Base-by-base conservation (phyloP, 2,329 filamentous ascomycete genomes). In the Colletotrichum noveboracense region DNA sequence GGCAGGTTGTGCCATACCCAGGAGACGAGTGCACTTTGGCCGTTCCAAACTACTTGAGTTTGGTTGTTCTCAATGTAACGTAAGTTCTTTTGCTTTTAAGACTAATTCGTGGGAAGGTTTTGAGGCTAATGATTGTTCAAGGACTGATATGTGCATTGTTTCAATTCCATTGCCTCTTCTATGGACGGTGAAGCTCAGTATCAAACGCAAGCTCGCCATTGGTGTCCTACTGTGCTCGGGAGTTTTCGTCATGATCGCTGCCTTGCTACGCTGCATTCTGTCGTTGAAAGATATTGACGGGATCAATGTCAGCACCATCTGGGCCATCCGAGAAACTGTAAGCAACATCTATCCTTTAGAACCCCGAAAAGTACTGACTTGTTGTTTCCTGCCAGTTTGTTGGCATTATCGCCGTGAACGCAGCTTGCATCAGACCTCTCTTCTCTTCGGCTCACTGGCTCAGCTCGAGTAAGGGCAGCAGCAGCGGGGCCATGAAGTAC, bases 301-400 rank as follows among this genome's bases (percentile, higher is more conserved):
- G 18, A 84, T 86, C 78, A 85, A 86, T 72, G 77, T 81, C 3
- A 83, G 82, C 28, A 86, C 84, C 1, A 85, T 86, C 24, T 87
- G 86, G 86, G 85, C 84, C 14, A 85, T 86, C 18, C 82, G 86
- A 60, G 86, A 88, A 78, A 86, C 84, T 4, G 83, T 85, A 79
- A 56, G 79, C 52, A 43, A 7, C 6, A 36, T 26, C 7, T 16
- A n/a, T 32, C 4, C 48, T 52, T 52, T 13, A 12, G n/a, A 24
- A 52, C n/a, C 7, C n/a, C 6, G 65, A 32, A 9, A 9, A 7
- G 32, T 32, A 36, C 75, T 74, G 24, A 76, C 34, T 8, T 6
- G 34, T 38, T 66, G 48, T 62, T 38, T 48, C 26, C 7, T n/a
- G n/a, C n/a, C 65, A 86, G 83, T 87, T 88, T 56, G 83, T 87